These are phyloP conservation scores for Penicillium paxilli DNA, from an alignment of 495 filamentous ascomycete genomes.

Conservation along the genomic window DNA sequence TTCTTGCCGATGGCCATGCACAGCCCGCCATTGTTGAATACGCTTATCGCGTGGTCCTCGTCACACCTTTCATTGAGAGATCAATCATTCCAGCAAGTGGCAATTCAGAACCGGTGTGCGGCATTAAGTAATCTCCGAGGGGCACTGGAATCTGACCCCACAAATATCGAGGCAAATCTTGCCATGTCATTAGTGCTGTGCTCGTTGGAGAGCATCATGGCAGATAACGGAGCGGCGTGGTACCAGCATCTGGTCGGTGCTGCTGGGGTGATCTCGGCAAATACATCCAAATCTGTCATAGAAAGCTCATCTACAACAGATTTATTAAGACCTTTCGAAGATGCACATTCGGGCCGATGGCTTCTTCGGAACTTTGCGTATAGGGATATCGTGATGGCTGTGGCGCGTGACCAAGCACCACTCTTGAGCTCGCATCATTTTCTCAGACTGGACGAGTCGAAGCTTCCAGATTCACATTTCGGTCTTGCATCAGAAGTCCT, in stretches of 20 bases:
- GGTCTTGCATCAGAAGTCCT: constrained; percentile 14
- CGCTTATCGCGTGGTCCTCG: constrained; percentile 14
- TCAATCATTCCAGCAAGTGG: constrained; percentile 7
- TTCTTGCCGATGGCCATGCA: constrained; percentile 17
- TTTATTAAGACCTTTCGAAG: constrained; percentile 1
- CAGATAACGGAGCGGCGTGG: constrained; percentile 11
- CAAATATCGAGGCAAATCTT: constrained; percentile 10
- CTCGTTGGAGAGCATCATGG: constrained; percentile 16
- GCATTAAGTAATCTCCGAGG: constrained; percentile 7
- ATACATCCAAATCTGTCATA: not conserved
- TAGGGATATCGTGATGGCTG: constrained; percentile 9
- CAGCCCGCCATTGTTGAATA: constrained; percentile 9
- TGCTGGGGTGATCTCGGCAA: constrained; percentile 5
- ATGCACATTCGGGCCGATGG: constrained; percentile 10
- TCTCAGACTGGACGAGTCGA: constrained; percentile 4
- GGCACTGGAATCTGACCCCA: constrained; percentile 4
- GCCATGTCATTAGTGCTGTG: constrained; percentile 15
- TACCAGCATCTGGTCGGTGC: constrained; percentile 12
- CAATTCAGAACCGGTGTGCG: constrained; percentile 9
- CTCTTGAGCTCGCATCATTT: constrained; percentile 9
- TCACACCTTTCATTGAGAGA: constrained; percentile 15
- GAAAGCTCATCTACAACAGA: not conserved
- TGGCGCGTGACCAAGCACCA: constrained; percentile 8
- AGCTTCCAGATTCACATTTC: constrained; percentile 11
- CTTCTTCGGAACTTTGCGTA: constrained; percentile 15